These are phyloP conservation scores for Primulina tabacum DNA, from an alignment of 257 asterid species.

Conservation along the genomic window DNA sequence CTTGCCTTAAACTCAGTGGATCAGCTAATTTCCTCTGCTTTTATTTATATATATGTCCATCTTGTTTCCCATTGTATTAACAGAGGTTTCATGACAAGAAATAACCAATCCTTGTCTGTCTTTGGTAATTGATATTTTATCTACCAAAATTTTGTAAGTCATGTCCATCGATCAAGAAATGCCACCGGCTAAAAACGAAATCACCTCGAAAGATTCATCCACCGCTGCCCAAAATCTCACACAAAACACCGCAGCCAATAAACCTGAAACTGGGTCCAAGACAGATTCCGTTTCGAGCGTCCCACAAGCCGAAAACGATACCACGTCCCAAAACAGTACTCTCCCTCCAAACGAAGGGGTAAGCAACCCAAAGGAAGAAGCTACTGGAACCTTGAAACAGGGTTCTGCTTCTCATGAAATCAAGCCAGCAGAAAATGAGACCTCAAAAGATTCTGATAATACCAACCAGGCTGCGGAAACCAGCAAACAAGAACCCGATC, in stretches of 20 bases:
- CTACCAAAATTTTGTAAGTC: not conserved
- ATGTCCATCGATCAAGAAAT: constrained; percentile 20
- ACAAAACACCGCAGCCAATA: not conserved
- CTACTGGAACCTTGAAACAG: not conserved
- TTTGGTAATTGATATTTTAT: not conserved
- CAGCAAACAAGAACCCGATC: not conserved
- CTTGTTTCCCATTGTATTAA: not conserved
- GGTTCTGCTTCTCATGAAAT: not conserved
- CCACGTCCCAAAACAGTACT: not conserved
- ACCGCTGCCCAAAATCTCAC: not conserved
- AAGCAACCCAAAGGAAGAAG: not conserved
- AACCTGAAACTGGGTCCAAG: not conserved
- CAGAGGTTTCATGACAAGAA: not conserved
- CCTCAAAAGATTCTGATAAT: not conserved
- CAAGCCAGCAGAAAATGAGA: not conserved
- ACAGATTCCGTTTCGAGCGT: constrained; percentile 1
- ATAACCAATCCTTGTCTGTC: not conserved
- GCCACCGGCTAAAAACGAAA: constrained; percentile 14
- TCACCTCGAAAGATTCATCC: constrained; percentile 3
- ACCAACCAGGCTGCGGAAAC: not conserved
- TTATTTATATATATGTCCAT: not conserved
- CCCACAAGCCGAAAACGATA: constrained; percentile 3
- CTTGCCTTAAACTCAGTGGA: constrained; percentile 16
- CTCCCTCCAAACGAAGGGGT: not conserved
- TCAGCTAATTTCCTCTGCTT: not conserved